Percentiles rank a stretch among this genome's conserved stretches.
Conservation (phyloP, 495 filamentous ascomycete genomes). For the Bathelium albidoporum region DNA sequence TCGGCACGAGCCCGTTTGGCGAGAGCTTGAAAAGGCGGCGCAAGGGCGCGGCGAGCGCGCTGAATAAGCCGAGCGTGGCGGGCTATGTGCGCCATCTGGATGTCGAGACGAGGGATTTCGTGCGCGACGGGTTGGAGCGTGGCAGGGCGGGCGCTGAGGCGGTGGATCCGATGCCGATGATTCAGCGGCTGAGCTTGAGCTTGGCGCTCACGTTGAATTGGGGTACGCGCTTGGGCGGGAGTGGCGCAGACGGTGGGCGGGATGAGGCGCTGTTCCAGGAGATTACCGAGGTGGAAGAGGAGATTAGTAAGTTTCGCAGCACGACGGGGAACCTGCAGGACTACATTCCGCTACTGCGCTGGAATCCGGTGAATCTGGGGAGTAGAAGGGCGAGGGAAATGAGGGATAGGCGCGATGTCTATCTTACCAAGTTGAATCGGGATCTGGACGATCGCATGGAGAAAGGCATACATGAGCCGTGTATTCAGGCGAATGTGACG, state of each 20-base stretch:
- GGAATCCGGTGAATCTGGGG: slow-evolving; percentile 46
- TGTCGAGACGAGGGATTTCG: slow-evolving; percentile 48
- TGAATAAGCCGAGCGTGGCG: slow-evolving; percentile 51
- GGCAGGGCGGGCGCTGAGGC: slow-evolving; percentile 42
- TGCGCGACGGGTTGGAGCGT: slow-evolving; percentile 47
- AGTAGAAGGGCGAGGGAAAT: slow-evolving; percentile 45
- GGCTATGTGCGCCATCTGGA: slow-evolving; percentile 53
- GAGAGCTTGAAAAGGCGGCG: slow-evolving; percentile 52
- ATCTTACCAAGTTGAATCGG: slow-evolving; percentile 41
- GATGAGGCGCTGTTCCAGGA: slow-evolving; percentile 51
- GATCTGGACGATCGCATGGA: slow-evolving; percentile 48
- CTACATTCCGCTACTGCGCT: slow-evolving; percentile 49
- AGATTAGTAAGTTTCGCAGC: slow-evolving; percentile 47
- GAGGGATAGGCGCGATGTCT: slow-evolving; percentile 50
- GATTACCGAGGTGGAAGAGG: slow-evolving; percentile 53
- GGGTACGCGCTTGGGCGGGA: slow-evolving; percentile 47
- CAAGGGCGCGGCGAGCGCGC: slow-evolving; percentile 53
- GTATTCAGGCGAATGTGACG: slow-evolving; percentile 56
- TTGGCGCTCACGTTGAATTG: slow-evolving; percentile 53
- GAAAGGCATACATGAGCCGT: slow-evolving; percentile 49
- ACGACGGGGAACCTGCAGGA: slow-evolving; percentile 56
- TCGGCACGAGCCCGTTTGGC: slow-evolving; percentile 54
- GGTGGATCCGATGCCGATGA: slow-evolving; percentile 51
- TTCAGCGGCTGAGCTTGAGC: slow-evolving; percentile 48
- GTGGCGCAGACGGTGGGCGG: no score